Evolutionary conservation across 23 red algal species (phyloP), one percentile per base, ranked within the genome.

Genomic region (Gracilaria gracilis): DNA sequence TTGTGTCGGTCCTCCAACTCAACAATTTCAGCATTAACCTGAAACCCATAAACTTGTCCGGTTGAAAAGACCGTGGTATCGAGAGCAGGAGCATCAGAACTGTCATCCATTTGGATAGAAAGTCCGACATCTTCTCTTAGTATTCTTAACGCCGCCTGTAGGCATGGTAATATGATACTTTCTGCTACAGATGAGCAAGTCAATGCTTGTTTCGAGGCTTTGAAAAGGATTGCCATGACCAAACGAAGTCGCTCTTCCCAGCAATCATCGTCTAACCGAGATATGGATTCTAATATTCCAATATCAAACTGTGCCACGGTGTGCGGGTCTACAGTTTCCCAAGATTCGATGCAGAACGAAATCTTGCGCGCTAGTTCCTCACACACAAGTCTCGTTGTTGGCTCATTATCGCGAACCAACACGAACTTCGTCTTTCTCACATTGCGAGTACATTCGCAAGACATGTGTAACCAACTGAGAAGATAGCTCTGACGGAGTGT

Each of bases 321-420:
- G 19, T 85, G 81, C 11, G 83, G 58, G 27, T 93, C 90, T 33
- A 93, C 71, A 37, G 90, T 86, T 70, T 79, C 90, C 54, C 61
- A 86, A 17, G 90, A 93, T 17, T 93, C 90, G 29, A 93, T 86
- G 61, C 90, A 93, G 39, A 93, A 93, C 23, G 58, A 81, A 67
- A 93, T 85, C 49, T 93, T 93, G 25, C 75, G 55, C 34, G 71
- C 71, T 33, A 93, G 57, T 13, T 80, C 81, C 17, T 53, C 69
- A 46, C 90, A 85, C 19, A 93, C 90, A 40, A 86, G 81, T 49
- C 72, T 69, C 9, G 90, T 86, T 16, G 81, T 49, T 2, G 69
- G 54, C 28, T 77, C 35, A 44, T 93, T 81, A 53, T 93, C 81
- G 4, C 82, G 69, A n/a, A 85, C 81, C 62, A 17, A 73, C 65